Evolutionary conservation across 768 basidiomycete species (phyloP), one percentile per base, ranked within the genome.

Genomic region (Rhizopogon roseolus): DNA sequence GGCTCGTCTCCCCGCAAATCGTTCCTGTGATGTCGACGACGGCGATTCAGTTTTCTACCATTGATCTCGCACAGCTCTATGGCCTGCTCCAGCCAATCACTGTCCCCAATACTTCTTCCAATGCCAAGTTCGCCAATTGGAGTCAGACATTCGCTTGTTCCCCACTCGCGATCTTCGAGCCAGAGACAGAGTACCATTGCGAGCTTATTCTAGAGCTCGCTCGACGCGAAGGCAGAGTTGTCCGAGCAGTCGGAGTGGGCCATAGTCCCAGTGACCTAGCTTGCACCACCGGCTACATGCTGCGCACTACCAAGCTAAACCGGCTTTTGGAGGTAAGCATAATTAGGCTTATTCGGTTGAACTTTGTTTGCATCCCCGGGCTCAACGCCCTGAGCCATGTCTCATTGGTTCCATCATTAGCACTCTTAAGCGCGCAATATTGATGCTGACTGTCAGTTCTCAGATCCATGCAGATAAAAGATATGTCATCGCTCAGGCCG

Each of bases 251-350:
- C 11, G 97, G 93, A 11, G 84, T 92, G 14, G 96, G 95, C 2
- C 95, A 98, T 72, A 90, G 88, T 54, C 96, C 96, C 22, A 90
- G 86, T 64, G 96, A 99, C 72, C 77, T 98, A 48, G 90, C 92
- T 0, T 98, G 93, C 71, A 97, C 94, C 0, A 79, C 74, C 49
- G 91, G 85, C 10, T 94, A 82, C 72, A 88, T 98, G 84, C 71
- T 98, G 53, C 79, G 88, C 50, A 90, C 90, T 55, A 83, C 83
- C 41, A 81, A 79, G 62, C 70, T 98, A 51, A 79, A 88, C 67
- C 74, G 78, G 40, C 68, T 96, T 34, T 67, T 95, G 42, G 84
- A 90, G 77, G 96, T 95, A 71, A 68, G 87, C 54, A 55, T 57
- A 58, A 36, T 61, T 60, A 57, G 59, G 59, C 62, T 51, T 51